Base-by-base conservation (phyloP, 164 flowering plant genomes). In the Chloranthus sessilifolius region DNA sequence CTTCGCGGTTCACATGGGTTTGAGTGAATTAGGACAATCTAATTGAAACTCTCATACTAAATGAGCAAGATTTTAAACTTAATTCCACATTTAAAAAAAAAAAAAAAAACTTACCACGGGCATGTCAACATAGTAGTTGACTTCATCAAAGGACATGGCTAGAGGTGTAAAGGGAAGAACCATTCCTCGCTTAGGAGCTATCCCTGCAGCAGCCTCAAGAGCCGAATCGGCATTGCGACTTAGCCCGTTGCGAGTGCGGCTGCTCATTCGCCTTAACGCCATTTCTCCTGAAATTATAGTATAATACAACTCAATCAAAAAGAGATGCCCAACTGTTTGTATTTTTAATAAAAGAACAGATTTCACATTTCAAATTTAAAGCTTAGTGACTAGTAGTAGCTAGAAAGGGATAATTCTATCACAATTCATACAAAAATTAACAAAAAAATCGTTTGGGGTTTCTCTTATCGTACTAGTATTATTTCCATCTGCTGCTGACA, bases 111-210 rank as follows among this genome's bases (percentile, higher is more conserved):
- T 75, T 67, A 92, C 99, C 28, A 76, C 55, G 2, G 99, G 97
- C 97, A 94, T 86, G 65, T 89, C 95, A 16, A 94, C 99, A 53
- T 52, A 89, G 73, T 94, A 94, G 28, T 74, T 82, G 5, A 94
- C 79, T 17, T 43, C 61, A 34, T 88, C 85, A 29, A 94, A 94
- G 17, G 95, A 81, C 99, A 94, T 94, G 19, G 97, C 78, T 7
- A 89, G 77, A 11, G 95, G 97, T 46, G 73, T 62, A 52, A 94
- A 94, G 3, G 99, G 99, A 45, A 94, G 89, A 61, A 94, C 80
- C 97, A 94, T 94, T 67, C 99, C 99, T 79, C 82, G 79, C 74
- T 80, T 84, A 7, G 92, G 76, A 47, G 81, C 77, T 45, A 82
- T 77, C 7, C 81, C 94, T 19, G 55, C 61, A 2, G 79, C 78